A percentile compares a stretch with the other conserved stretches of the same genome.
These are phyloP conservation scores for Cladophialophora chaetospira DNA, from an alignment of 2,329 filamentous ascomycete species.

Conservation along the genomic window DNA sequence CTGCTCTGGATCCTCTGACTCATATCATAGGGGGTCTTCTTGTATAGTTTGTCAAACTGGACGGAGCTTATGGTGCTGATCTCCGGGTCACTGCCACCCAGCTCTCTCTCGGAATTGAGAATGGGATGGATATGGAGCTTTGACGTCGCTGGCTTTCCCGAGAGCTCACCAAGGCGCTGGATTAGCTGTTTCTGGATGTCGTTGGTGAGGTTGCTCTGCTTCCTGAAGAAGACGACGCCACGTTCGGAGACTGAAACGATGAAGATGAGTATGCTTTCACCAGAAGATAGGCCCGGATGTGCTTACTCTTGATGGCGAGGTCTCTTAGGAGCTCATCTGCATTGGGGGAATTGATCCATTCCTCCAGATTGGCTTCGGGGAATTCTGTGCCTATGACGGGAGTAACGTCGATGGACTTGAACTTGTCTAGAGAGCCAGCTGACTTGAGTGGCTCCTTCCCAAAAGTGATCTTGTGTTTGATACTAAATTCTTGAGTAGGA, in stretches of 20 bases:
- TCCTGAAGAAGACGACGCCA: constrained; percentile 63
- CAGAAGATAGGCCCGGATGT: constrained; percentile 10
- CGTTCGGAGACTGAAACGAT: constrained; percentile 50
- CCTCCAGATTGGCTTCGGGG: constrained; percentile 32
- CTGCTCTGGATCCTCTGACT: constrained; percentile 13
- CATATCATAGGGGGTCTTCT: constrained; percentile 43
- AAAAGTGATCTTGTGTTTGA: constrained; percentile 9
- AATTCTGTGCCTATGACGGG: constrained; percentile 55
- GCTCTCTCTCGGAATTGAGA: constrained; percentile 56
- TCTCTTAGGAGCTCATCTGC: constrained; percentile 67
- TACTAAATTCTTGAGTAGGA: neutral
- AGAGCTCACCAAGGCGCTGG: constrained; percentile 60
- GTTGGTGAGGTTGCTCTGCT: constrained; percentile 62
- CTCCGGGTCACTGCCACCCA: constrained; percentile 59
- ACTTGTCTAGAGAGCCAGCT: constrained; percentile 46
- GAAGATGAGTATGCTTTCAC: neutral
- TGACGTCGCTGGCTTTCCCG: constrained; percentile 60
- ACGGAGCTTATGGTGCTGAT: constrained; percentile 66
- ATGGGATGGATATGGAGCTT: constrained; percentile 64
- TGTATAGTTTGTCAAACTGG: constrained; percentile 53
- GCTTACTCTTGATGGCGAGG: constrained; percentile 65
- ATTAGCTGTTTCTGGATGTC: constrained; percentile 67
- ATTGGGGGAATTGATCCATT: constrained; percentile 62
- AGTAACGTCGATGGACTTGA: constrained; percentile 52
- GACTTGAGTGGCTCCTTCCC: constrained; percentile 39